phyloP scores from a whole-genome alignment of 2,329 filamentous ascomycete species.

The Cladophialophora chaetospira region DNA sequence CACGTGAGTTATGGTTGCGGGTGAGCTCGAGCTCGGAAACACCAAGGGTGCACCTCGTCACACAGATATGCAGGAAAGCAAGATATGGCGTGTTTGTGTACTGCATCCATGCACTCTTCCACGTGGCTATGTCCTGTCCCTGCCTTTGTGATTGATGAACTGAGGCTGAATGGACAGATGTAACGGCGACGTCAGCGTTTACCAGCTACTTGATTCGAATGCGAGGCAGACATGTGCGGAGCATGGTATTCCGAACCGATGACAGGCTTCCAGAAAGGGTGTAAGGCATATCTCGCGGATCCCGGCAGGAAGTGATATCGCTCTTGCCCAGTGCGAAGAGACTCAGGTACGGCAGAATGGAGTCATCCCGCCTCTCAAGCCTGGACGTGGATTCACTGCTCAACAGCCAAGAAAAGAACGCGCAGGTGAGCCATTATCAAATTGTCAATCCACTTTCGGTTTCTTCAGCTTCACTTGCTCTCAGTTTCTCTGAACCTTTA shows the following conservation, averaged over 20 bases:
- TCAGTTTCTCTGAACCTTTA: not conserved
- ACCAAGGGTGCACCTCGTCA: not conserved
- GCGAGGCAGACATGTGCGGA: conserved; percentile 1
- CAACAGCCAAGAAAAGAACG: not conserved
- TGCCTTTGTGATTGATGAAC: not conserved
- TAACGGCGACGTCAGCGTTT: not conserved
- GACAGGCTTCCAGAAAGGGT: conserved; percentile 12
- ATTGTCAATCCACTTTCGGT: not conserved
- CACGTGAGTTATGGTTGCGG: no score
- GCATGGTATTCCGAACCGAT: not conserved
- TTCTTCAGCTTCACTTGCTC: not conserved
- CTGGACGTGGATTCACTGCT: not conserved
- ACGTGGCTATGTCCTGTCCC: conserved; percentile 5
- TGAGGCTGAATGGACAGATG: not conserved
- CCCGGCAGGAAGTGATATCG: not conserved
- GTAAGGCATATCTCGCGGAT: not conserved
- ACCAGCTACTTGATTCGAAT: not conserved
- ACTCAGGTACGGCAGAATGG: not conserved
- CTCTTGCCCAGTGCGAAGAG: not conserved
- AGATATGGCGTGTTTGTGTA: conserved; percentile 13
- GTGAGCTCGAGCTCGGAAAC: not conserved
- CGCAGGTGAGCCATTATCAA: not conserved
- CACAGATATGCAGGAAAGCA: conserved; percentile 8
- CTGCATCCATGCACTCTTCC: conserved; percentile 9
- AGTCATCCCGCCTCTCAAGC: not conserved